These are phyloP conservation scores for Marasmius sp. DNA, from an alignment of 1,284 basidiomycete species.

Conservation along the genomic window DNA sequence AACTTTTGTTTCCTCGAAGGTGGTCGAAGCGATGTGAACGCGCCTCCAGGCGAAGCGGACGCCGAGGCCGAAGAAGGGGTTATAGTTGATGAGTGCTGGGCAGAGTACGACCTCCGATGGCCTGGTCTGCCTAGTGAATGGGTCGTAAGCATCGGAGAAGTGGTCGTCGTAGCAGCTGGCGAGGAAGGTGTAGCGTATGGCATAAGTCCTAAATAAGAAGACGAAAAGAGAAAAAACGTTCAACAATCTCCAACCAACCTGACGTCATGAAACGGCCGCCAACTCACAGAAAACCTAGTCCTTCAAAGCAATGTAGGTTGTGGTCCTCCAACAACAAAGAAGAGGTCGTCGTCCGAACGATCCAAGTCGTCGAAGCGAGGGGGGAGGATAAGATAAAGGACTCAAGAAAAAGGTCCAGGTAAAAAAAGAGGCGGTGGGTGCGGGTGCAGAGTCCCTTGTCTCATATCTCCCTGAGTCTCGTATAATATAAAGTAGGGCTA, in stretches of 20 bases:
- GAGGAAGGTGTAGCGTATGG: slow-evolving; percentile 22
- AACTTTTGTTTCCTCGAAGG: not conserved
- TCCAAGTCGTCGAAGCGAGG: not conserved
- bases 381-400: not conserved
- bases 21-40: slow-evolving; percentile 23
- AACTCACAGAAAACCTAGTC: not conserved
- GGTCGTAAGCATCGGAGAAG: slow-evolving; percentile 19
- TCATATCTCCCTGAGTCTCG: not conserved
- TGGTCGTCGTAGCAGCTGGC: slow-evolving; percentile 14
- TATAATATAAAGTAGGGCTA: too few species aligned
- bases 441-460: not conserved
- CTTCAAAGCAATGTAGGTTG: too few species aligned
- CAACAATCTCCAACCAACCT: not conserved
- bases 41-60: slow-evolving; percentile 41
- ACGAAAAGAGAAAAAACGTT: not conserved
- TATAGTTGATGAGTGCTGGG: slow-evolving; percentile 14
- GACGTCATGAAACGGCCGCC: not conserved
- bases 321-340: too few species aligned
- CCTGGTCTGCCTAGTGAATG: slow-evolving; percentile 32
- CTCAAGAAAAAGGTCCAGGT: not conserved
- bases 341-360: too few species aligned
- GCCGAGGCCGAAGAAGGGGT: not conserved
- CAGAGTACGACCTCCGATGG: slow-evolving; percentile 39
- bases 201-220: slow-evolving; percentile 15
- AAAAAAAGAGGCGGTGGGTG: not conserved